Evolutionary conservation across 2,329 filamentous ascomycete genomes (phyloP).

Genomic region (Ceratocystis smalleyi): DNA sequence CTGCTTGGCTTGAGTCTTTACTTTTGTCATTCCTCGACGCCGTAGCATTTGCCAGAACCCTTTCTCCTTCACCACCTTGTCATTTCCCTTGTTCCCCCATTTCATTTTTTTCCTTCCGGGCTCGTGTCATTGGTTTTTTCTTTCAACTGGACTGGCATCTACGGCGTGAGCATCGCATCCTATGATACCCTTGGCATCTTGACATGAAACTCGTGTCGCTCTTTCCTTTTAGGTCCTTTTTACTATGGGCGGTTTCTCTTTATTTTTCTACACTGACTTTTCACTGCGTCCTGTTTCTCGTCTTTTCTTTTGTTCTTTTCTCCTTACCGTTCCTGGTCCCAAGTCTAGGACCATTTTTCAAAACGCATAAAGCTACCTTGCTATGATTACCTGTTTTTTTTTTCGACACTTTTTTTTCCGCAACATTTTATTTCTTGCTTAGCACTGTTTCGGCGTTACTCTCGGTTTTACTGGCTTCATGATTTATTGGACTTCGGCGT

Average conservation of each 20-base stretch:
- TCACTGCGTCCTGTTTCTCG: neutral
- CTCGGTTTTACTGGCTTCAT: slow-evolving; percentile 11
- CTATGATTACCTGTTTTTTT: slow-evolving; percentile 13
- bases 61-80: neutral
- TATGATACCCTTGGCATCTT: slow-evolving; percentile 14
- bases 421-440: slow-evolving; percentile 4
- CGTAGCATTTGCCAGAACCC: neutral
- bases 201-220: slow-evolving; percentile 11
- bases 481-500: slow-evolving; percentile 12
- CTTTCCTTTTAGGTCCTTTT: slow-evolving; percentile 18
- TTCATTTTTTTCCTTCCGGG: neutral
- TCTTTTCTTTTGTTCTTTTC: slow-evolving; percentile 3
- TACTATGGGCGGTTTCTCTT: slow-evolving; percentile 14
- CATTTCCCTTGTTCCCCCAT: slow-evolving; percentile 9
- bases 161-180: slow-evolving; percentile 16
- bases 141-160: slow-evolving; percentile 14
- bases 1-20: slow-evolving; percentile 19
- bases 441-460: slow-evolving; percentile 15
- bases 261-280: slow-evolving; percentile 1
- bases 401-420: slow-evolving; percentile 3
- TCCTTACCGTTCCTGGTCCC: neutral
- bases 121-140: slow-evolving; percentile 5
- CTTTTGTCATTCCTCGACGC: neutral
- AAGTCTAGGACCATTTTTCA: neutral
- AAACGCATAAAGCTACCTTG: slow-evolving; percentile 9